Conservation (phyloP, 441 rosid genomes). For the Breynia disticha region DNA sequence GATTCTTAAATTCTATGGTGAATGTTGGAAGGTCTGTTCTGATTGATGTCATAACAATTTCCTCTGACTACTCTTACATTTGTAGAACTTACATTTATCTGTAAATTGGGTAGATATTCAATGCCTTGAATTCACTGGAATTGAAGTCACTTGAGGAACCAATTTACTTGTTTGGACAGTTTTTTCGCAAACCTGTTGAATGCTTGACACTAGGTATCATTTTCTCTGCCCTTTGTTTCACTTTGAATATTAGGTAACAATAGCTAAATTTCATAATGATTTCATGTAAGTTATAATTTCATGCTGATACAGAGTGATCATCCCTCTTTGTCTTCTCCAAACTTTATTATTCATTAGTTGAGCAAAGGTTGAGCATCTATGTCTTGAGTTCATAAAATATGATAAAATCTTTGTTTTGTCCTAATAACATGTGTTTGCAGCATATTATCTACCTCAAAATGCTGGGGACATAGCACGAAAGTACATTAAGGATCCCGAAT, state of each 20-base stretch:
- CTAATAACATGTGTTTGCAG: conserved; percentile 24
- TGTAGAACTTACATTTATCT: conserved; percentile 15
- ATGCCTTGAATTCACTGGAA: conserved; percentile 80
- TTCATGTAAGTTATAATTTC: neutral
- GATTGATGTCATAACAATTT: conserved; percentile 20
- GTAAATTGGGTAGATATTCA: conserved; percentile 55
- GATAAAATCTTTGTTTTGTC: neutral
- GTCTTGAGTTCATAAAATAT: too few relatives aligned
- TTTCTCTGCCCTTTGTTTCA: conserved; percentile 1
- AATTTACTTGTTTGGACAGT: conserved; percentile 83
- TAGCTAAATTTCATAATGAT: neutral
- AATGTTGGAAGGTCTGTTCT: conserved; percentile 78
- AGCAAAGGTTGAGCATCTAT: too few relatives aligned
- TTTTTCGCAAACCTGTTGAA: conserved; percentile 82
- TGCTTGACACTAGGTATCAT: conserved; percentile 77
- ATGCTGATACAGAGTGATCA: too few relatives aligned
- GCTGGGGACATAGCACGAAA: conserved; percentile 87
- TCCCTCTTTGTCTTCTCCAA: too few relatives aligned
- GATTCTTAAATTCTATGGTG: conserved; percentile 65
- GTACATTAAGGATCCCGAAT: conserved; percentile 72
- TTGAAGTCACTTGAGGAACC: conserved; percentile 96
- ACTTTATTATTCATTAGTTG: too few relatives aligned
- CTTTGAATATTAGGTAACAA: neutral
- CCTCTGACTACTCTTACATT: conserved; percentile 3
- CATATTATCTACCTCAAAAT: conserved; percentile 81